These are phyloP conservation scores for Cercospora zeae-maydis DNA, from an alignment of 2,329 filamentous ascomycete genomes.

Conservation along the genomic window DNA sequence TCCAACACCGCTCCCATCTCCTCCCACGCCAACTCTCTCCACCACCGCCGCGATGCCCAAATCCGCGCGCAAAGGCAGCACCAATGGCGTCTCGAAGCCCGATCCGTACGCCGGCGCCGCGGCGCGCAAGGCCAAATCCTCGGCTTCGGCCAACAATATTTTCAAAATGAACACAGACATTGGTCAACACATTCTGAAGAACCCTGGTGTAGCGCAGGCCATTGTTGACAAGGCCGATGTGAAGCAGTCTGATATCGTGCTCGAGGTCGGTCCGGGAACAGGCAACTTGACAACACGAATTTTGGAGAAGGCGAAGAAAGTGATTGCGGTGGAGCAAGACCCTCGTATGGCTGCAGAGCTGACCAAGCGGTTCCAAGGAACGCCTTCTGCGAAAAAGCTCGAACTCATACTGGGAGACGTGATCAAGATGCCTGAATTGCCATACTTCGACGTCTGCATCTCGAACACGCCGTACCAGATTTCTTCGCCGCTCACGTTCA, in stretches of 20 bases:
- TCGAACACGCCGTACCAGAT: slow-evolving; percentile 76
- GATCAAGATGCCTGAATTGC: slow-evolving; percentile 75
- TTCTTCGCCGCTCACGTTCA: slow-evolving; percentile 86
- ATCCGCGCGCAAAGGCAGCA: slow-evolving; percentile 34
- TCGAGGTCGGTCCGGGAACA: slow-evolving; percentile 88
- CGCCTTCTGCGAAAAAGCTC: slow-evolving; percentile 74
- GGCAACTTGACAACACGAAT: slow-evolving; percentile 88
- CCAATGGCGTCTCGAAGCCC: slow-evolving; percentile 33
- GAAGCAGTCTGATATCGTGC: slow-evolving; percentile 83
- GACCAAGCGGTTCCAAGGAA: slow-evolving; percentile 89
- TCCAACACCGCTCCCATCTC: neutral
- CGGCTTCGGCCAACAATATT: slow-evolving; percentile 66
- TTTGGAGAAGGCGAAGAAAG: slow-evolving; percentile 77
- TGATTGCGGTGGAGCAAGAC: slow-evolving; percentile 86
- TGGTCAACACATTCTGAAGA: slow-evolving; percentile 89
- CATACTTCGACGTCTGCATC: slow-evolving; percentile 79
- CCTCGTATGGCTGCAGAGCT: slow-evolving; percentile 95
- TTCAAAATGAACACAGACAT: slow-evolving; percentile 97
- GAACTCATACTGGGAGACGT: slow-evolving; percentile 89
- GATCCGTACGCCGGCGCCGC: slow-evolving; percentile 47
- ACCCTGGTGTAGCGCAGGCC: slow-evolving; percentile 75
- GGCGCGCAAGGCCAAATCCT: slow-evolving; percentile 40
- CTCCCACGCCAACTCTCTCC: neutral
- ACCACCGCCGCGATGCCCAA: slow-evolving; percentile 43
- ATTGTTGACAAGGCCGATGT: slow-evolving; percentile 84